Base-by-base conservation (phyloP, 2,329 filamentous ascomycete species). In the Bisporella sp. region DNA sequence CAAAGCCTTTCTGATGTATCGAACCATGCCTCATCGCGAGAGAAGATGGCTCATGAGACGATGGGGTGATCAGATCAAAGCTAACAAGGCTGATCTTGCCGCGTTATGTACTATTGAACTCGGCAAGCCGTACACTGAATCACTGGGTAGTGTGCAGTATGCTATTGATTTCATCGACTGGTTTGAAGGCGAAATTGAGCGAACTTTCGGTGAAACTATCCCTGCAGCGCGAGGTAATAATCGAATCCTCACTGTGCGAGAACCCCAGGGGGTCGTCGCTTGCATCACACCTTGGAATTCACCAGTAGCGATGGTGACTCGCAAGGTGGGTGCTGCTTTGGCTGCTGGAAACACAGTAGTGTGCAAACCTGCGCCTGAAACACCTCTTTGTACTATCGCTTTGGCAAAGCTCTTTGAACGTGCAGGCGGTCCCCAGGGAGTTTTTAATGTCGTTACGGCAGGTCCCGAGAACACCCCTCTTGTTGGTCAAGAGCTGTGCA, bases 281-380 rank as follows among this genome's bases (percentile, higher is more conserved):
- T 47, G 43, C 35, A n/a, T 61, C 9, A 44, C 54, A 8, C 59
- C 59, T 1, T 61, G 59, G 59, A 61, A 86, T 66, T 86, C 84
- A 56, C 76, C 76, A 9, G 63, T 74, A 28, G 74, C 73, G 8
- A 75, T 80, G 66, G 67, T 74, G 6, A 65, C 73, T 28, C 62
- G 73, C 13, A 76, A 76, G 53, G 66, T 70, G 6, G 69, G 66
- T 1, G 69, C 80, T 0, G 81, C 79, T 1, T 92, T 97, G 59
- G 83, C 87, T 37, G 91, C 89, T 4, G 92, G 92, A 49, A 95
- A 92, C 68, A 91, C 90, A 4, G 87, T 85, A 32, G 74, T 96
- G 28, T 67, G 96, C 60, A 96, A 97, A 76, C 90, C 92, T 4
- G 91, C 87, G n/a, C 91, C 96, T 70, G 79, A 80, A 52, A 77